phyloP scores from a whole-genome alignment of 129 eudicot species.

The Chrysanthemum makinoi region DNA sequence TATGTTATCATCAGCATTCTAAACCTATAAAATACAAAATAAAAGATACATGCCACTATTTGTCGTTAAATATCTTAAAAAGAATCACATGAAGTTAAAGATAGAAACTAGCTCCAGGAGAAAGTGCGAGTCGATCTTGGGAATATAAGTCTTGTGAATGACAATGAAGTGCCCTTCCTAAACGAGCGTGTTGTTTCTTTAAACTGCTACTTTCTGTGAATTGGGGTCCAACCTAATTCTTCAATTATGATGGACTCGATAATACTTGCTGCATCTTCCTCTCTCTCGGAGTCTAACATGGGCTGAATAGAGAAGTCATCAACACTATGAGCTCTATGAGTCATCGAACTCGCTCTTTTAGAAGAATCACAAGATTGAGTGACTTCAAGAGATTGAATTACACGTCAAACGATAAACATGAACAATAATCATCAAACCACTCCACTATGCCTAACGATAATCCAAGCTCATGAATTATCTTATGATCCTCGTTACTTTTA shows the following conservation, averaged over 20 bases:
- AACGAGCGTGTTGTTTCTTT: constrained; percentile 92
- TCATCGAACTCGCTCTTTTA: too few species aligned
- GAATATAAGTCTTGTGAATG: constrained; percentile 94
- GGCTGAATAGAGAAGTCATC: constrained; percentile 19
- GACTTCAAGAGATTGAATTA: too few species aligned
- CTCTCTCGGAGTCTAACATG: constrained; percentile 28
- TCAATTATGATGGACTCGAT: constrained; percentile 75
- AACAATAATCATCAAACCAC: too few species aligned
- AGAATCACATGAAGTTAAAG: neutral
- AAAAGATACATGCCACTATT: too few species aligned
- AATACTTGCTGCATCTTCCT: constrained; percentile 38
- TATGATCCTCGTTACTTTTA: too few species aligned
- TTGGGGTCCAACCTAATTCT: constrained; percentile 77
- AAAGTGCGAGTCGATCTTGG: constrained; percentile 78
- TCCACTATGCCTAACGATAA: too few species aligned
- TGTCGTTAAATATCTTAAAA: constrained; percentile 18
- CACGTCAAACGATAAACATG: too few species aligned
- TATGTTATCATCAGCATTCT: too few species aligned
- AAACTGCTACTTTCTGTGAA: constrained; percentile 49
- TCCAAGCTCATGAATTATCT: too few species aligned
- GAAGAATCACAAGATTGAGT: too few species aligned
- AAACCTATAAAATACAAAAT: too few species aligned
- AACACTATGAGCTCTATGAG: constrained; percentile 19
- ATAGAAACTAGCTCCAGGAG: constrained; percentile 61
- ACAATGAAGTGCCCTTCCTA: constrained; percentile 97